Evolutionary conservation across 2,329 filamentous ascomycete genomes (phyloP).

Genomic region (Acarospora socialis): DNA sequence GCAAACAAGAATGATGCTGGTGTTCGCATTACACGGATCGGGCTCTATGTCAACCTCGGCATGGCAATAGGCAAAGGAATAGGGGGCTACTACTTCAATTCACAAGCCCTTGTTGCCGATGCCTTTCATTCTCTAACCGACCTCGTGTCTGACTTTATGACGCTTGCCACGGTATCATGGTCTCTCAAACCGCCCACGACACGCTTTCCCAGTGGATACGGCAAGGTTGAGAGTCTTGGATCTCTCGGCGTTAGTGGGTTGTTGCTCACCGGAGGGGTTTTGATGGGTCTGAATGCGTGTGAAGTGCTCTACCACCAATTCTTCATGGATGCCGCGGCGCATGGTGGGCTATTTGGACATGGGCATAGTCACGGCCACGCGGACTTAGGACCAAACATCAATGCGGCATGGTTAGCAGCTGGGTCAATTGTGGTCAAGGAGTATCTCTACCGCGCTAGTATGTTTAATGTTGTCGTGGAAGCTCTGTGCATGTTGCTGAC

Average conservation of each 20-base stretch:
- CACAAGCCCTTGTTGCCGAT: conserved; percentile 82
- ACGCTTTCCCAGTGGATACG: conserved; percentile 79
- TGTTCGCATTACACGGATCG: conserved; percentile 83
- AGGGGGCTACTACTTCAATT: conserved; percentile 89
- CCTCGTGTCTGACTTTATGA: conserved; percentile 87
- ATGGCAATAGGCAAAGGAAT: conserved; percentile 92
- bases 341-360: conserved; percentile 38
- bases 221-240: conserved; percentile 93
- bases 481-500: conserved; percentile 9
- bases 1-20: conserved; percentile 81
- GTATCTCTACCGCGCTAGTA: conserved; percentile 93
- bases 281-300: conserved; percentile 74
- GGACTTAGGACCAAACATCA: conserved; percentile 62
- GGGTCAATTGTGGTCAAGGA: conserved; percentile 89
- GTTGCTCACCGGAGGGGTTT: conserved; percentile 73
- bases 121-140: conserved; percentile 93
- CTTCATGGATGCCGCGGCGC: conserved; percentile 48
- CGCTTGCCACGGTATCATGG: conserved; percentile 86
- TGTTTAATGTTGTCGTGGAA: conserved; percentile 26
- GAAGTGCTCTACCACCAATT: conserved; percentile 58
- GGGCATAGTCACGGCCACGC: conserved; percentile 35
- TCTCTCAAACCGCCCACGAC: conserved; percentile 73
- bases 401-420: conserved; percentile 85
- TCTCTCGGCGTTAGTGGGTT: conserved; percentile 87
- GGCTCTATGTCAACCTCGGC: conserved; percentile 73